Base-by-base conservation (phyloP, 169 alveolate genomes). In the Hammondia hammondi region DNA sequence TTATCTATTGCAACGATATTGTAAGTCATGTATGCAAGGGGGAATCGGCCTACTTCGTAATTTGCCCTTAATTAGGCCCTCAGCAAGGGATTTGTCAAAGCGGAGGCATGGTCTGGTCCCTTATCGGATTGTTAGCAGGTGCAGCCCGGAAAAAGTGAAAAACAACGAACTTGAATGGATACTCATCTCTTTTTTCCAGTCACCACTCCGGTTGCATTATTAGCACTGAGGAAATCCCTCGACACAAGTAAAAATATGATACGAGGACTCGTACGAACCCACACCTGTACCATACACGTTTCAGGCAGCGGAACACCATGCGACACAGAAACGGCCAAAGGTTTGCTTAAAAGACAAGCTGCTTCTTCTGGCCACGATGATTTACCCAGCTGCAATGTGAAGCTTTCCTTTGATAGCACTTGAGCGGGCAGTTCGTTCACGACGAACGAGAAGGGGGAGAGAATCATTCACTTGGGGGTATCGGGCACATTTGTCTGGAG, bases 41-140 rank as follows among this genome's bases (percentile, higher is more conserved):
- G 56, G 32, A 35, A 32, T 32, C 48, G 10, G 56, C 17, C 67
- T 12, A 6, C 52, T 1, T 73, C 1, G 12, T n/a, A 9, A 14
- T 73, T 12, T 73, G 4, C 46, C 46, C n/a, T 73, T 14, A n/a
- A 73, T 73, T 88, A 92, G 95, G 95, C 43, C 73, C 81, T 12
- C 92, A 85, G 17, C 88, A 82, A 45, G 95, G 92, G 4, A 90
- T 84, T 24, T 92, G 95, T 56, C 29, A 14, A 4, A 43, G 84
- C 35, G 92, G 92, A 12, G 92, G 95, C 37, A 72, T 21, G 67
- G 82, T 92, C 5, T 92, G 95, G 95, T 37, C 39, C 14, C 32
- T 70, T 61, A n/a, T 92, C 6, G 95, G 92, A 10, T 85, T 67
- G 19, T 29, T 35, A 3, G 87, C 61, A 52, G 61, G 61, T 52